phyloP scores from a whole-genome alignment of 148 eudicot species.

The Arbutus unedo region DNA sequence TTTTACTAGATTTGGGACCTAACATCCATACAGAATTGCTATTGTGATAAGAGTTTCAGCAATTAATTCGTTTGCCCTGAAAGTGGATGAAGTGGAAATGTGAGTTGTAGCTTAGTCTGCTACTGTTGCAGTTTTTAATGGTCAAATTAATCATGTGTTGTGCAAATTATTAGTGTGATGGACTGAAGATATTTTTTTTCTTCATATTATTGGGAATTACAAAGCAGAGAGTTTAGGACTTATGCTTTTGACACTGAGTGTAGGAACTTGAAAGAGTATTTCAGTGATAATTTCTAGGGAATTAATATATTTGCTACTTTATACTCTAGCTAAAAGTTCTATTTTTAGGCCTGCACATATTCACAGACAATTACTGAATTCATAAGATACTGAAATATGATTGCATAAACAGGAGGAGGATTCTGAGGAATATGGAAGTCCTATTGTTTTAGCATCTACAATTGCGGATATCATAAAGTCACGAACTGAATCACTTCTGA shows the following conservation, averaged over 20 bases:
- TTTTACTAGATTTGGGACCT: background rate
- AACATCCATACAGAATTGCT: background rate
- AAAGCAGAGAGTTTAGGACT: background rate
- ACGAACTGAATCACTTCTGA: conserved; percentile 77
- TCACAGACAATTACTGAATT: background rate
- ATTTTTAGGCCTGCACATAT: background rate
- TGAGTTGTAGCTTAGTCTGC: background rate
- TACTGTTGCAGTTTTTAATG: background rate
- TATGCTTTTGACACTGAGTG: background rate
- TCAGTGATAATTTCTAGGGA: background rate
- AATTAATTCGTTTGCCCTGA: background rate
- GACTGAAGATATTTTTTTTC: background rate
- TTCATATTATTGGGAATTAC: no score
- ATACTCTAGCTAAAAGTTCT: background rate
- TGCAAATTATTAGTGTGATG: background rate
- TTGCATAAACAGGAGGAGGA: conserved; percentile 69
- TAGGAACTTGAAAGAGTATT: background rate
- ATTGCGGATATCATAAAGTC: conserved; percentile 84
- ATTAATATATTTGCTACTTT: background rate
- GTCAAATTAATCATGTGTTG: background rate
- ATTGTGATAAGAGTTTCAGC: background rate
- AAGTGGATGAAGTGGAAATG: conserved; percentile 4
- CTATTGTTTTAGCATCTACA: conserved; percentile 60
- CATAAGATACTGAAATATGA: conserved; percentile 14
- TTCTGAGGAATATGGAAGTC: conserved; percentile 85